These are phyloP conservation scores for Thuja plicata DNA, from an alignment of 83 land plant species.

Conservation along the genomic window DNA sequence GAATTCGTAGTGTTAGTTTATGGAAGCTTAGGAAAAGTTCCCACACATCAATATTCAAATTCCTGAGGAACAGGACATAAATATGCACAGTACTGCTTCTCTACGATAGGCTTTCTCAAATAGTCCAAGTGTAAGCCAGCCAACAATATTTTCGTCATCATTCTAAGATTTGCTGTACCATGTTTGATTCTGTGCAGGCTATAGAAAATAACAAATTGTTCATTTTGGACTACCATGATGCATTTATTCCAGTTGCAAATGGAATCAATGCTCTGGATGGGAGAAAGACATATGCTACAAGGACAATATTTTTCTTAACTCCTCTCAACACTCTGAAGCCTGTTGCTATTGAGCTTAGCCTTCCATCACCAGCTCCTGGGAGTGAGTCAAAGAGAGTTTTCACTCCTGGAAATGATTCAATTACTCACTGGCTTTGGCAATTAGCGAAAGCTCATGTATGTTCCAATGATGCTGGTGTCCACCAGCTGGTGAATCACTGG, in stretches of 20 bases:
- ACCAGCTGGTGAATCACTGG: slow-evolving; percentile 93
- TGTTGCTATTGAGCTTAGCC: slow-evolving; percentile 84
- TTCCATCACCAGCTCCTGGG: slow-evolving; percentile 45
- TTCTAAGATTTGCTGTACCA: not conserved
- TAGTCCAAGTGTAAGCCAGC: not conserved
- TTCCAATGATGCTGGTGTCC: slow-evolving; percentile 83
- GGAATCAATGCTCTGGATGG: slow-evolving; percentile 68
- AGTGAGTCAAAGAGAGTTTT: slow-evolving; percentile 51
- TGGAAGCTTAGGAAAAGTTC: not conserved
- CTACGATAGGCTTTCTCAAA: not conserved
- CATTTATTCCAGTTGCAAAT: slow-evolving; percentile 66
- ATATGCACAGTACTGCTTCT: not conserved
- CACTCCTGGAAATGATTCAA: slow-evolving; percentile 64
- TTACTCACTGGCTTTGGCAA: slow-evolving; percentile 80
- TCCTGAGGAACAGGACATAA: not conserved
- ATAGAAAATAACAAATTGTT: slow-evolving; percentile 68
- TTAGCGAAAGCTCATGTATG: slow-evolving; percentile 92
- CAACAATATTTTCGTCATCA: not conserved
- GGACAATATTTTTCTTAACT: slow-evolving; percentile 72
- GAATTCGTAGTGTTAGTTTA: not conserved
- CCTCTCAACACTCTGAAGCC: slow-evolving; percentile 56
- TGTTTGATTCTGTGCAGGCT: slow-evolving; percentile 38
- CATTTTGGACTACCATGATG: slow-evolving; percentile 77
- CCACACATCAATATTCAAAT: not conserved
- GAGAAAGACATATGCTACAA: slow-evolving; percentile 76